These are phyloP conservation scores for Chionographis japonica DNA, from an alignment of 106 monocot genomes.

Conservation along the genomic window DNA sequence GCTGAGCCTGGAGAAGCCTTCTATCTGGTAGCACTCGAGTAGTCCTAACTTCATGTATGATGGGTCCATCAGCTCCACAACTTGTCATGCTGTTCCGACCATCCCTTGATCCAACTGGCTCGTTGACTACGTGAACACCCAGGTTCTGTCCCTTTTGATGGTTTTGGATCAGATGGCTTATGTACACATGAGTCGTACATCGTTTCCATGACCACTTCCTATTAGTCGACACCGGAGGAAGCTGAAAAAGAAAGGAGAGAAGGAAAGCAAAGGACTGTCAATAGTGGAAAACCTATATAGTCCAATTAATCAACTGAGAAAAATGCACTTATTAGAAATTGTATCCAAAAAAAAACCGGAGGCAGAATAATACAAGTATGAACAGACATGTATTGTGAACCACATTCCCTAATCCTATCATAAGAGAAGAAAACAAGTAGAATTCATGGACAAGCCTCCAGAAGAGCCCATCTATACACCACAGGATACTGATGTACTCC, in stretches of 20 bases:
- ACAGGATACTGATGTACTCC: too few species aligned
- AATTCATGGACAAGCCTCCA: neutral
- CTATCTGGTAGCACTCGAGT: conserved; percentile 3
- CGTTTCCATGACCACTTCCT: conserved; percentile 15
- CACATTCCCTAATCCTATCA: too few species aligned
- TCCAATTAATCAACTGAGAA: neutral
- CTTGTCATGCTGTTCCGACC: conserved; percentile 1
- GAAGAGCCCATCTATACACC: neutral
- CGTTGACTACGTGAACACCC: neutral
- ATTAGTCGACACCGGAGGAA: neutral
- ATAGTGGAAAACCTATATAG: neutral
- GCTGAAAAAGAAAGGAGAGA: conserved; percentile 12
- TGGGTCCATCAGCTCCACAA: neutral
- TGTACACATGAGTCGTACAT: conserved; percentile 34
- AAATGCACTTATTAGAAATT: too few species aligned
- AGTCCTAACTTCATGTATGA: conserved; percentile 6
- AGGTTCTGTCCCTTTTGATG: conserved; percentile 11
- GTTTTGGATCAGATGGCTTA: conserved; percentile 32
- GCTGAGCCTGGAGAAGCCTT: conserved; percentile 10
- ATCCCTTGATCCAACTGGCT: neutral
- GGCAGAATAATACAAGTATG: too few species aligned
- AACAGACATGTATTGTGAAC: too few species aligned
- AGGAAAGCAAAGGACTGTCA: neutral
- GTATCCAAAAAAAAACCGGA: too few species aligned
- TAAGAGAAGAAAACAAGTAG: too few species aligned